Evolutionary conservation across 2,329 filamentous ascomycete genomes (phyloP), one percentile per base, ranked within the genome.

Genomic region (Aspergillus puulaauensis): DNA sequence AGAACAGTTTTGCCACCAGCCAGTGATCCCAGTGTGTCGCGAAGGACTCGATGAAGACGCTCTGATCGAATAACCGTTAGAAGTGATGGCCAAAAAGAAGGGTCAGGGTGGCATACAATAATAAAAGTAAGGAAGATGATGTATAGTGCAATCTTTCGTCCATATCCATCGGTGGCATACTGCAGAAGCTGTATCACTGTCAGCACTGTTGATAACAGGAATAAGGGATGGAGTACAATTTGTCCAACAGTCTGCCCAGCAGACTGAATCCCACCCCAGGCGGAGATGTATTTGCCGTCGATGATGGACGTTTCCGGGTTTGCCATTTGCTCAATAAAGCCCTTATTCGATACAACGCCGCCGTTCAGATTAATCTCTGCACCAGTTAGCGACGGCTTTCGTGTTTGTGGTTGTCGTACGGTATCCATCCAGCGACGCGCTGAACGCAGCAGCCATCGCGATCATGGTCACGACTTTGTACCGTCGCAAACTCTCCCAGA

Each of bases 391-490:
- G 2, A 33, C n/a, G 35, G 14, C 15, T 35, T 31, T 31, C 27
- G 27, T 31, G 27, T 11, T 31, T 31, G 15, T 27, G 14, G n/a
- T 23, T 2, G 57, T 40, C 68, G 64, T 58, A 74, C 72, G 77
- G 53, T 79, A 79, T 3, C 77, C 77, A 64, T 79, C 77, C 0
- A 78, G 63, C 0, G 76, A 72, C 14, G 76, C 76, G 47, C 70
- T 73, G 50, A 79, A 79, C 0, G 77, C 73, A 5, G 75, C 76
- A 48, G 62, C 56, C 75, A 78, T 79, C 2, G 74, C 75, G 23
- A 78, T 70, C 24, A 64, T 17, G 0, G 70, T 72, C 0, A 75
- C 66, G 1, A 63, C 59, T 40, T 76, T 77, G 66, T 74, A 76
- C 46, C 66, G 65, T 6, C 59, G 57, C 6, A 74, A 68, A 45